Conservation (phyloP, 2,329 filamentous ascomycete species). For the Lachnellula cervina region DNA sequence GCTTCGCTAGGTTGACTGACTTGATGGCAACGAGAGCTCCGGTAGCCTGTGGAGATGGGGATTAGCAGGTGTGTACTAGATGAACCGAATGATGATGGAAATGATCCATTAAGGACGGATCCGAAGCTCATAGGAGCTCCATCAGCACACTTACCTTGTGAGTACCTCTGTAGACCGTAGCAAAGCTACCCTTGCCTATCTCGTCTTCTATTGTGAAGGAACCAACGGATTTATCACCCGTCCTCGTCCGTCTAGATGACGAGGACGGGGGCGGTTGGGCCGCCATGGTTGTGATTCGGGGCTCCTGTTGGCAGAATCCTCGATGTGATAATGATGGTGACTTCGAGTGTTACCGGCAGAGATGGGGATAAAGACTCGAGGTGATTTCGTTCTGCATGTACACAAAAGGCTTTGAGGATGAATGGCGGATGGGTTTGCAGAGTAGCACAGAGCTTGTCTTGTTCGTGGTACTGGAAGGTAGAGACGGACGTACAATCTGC, state of each 20-base stretch:
- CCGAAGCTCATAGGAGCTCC: background rate
- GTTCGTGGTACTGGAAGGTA: background rate
- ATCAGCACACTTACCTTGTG: constrained; percentile 64
- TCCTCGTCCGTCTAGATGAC: constrained; percentile 35
- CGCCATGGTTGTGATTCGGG: constrained; percentile 30
- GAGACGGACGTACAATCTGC: background rate
- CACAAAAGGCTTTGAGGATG: constrained; percentile 14
- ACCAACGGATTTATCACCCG: constrained; percentile 56
- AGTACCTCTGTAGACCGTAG: constrained; percentile 83
- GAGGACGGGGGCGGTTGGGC: constrained; percentile 39
- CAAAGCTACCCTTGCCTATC: constrained; percentile 97
- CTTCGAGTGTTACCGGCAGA: constrained; percentile 30
- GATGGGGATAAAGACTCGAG: constrained; percentile 31
- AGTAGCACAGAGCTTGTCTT: background rate
- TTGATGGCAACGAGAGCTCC: constrained; percentile 90
- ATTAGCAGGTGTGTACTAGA: constrained; percentile 14
- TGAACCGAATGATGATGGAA: background rate
- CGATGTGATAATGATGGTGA: constrained; percentile 14
- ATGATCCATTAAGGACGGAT: background rate
- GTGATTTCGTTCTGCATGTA: constrained; percentile 35
- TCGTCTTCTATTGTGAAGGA: constrained; percentile 74
- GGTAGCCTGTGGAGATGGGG: constrained; percentile 53
- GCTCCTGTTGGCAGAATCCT: constrained; percentile 7
- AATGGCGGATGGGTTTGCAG: background rate
- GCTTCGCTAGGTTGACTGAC: constrained; percentile 82